Evolutionary conservation across 2,329 filamentous ascomycete species (phyloP), one percentile per base, ranked within the genome.

Genomic region (Podosphaera aphanis): DNA sequence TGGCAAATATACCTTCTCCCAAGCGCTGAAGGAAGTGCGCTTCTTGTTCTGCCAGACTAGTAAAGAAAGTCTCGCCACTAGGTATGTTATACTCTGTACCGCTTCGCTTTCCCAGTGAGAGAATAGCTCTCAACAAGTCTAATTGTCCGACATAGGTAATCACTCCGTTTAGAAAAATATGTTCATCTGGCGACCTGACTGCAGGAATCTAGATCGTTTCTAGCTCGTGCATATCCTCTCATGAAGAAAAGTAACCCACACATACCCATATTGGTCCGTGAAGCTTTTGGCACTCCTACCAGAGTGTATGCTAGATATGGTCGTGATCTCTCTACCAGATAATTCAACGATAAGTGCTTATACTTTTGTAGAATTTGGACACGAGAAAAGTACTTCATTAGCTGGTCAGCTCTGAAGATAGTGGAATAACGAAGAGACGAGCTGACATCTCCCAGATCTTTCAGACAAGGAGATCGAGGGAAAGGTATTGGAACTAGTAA

Each of bases 241-340:
- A 95, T 98, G 88, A 98, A 98, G 77, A 92, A 93, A 71, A 83
- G 88, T 72, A 98, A 98, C 69, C 90, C 90, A 47, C 69, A 82
- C 64, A 86, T 74, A 43, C 90, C 90, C 46, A 95, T 98, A 64
- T 70, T 98, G 69, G 77, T 98, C 59, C 83, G 90, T 60, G 90
- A 95, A 69, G 90, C 88, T 45, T 68, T 74, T 55, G 84, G 83
- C 59, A 83, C 83, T 46, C 68, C 81, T 61, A 88, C 90, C 52
- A 80, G 76, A 63, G 75, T 98, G 52, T 95, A 80, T 64, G 86
- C 88, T 55, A 73, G 90, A 77, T 98, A 92, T 62, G 88, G 84
- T 93, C 64, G 58, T 75, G 61, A 35, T 27, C 40, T 15, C 38
- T 23, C n/a, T 45, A 20, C 18, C 20, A 39, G 43, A 39, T 48